Evolutionary conservation across 106 monocot genomes (phyloP).

Genomic region (Dioscorea alata): DNA sequence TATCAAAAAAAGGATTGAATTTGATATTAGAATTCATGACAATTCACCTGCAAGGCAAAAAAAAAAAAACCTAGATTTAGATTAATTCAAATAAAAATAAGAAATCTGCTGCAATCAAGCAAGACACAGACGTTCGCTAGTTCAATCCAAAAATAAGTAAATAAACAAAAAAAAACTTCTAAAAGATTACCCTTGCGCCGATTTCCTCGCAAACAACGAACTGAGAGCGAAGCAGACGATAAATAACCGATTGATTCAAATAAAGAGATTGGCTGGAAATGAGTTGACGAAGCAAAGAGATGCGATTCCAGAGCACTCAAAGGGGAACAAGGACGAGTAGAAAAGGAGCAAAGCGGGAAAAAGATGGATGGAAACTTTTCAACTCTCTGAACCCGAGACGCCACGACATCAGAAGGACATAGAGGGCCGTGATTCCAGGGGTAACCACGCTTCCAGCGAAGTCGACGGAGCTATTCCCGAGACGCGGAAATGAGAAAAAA

Average conservation of each 20-base stretch:
- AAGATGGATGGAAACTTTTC: background rate
- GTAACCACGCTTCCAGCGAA: background rate
- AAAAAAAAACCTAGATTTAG: background rate
- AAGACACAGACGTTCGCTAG: no score
- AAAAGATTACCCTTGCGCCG: no score
- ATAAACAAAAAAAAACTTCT: no score
- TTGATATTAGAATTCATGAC: conserved; percentile 7
- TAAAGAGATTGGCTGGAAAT: no score
- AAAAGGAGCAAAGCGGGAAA: background rate
- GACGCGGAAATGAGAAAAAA: background rate
- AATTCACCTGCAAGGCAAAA: background rate
- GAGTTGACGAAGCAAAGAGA: no score
- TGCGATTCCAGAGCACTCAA: no score
- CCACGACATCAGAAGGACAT: background rate
- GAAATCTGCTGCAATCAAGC: no score
- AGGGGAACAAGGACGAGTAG: background rate
- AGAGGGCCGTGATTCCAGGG: background rate
- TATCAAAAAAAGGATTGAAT: conserved; percentile 4
- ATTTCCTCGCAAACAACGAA: no score
- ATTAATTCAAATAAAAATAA: no score
- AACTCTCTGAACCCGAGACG: background rate
- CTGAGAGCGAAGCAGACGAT: no score
- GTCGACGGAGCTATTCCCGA: background rate
- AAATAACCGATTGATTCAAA: no score
- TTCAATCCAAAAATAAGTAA: no score